Evolutionary conservation across 768 basidiomycete species (phyloP).

Genomic region (Tulasnella sp.): DNA sequence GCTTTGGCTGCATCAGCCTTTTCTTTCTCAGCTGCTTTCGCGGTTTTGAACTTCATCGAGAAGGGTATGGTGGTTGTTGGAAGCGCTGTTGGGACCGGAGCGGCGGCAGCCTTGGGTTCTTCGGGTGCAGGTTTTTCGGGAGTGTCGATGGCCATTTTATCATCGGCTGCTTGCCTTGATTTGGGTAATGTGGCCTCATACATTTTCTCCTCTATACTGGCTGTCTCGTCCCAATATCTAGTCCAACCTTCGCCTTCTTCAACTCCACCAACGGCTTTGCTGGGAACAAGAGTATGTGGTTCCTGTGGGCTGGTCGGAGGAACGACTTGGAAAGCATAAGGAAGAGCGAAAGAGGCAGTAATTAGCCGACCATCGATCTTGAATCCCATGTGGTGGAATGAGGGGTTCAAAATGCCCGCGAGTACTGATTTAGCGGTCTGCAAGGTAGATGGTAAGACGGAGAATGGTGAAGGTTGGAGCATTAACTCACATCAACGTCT

Average conservation of each 20-base stretch:
- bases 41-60: conserved; percentile 26
- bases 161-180: conserved; percentile 43
- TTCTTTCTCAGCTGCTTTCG: conserved; percentile 14
- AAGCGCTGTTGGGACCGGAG: conserved; percentile 20
- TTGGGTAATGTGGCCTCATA: conserved; percentile 67
- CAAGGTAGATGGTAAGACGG: conserved; percentile 25
- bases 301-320: conserved; percentile 70
- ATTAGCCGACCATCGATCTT: conserved; percentile 84
- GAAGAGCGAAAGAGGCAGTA: conserved; percentile 89
- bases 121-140: conserved; percentile 39
- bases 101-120: neutral
- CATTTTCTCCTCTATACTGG: conserved; percentile 67
- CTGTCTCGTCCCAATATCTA: conserved; percentile 88
- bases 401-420: conserved; percentile 79
- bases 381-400: conserved; percentile 89
- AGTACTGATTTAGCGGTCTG: conserved; percentile 81
- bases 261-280: conserved; percentile 62
- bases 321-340: conserved; percentile 81
- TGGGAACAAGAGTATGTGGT: conserved; percentile 68
- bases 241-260: conserved; percentile 61
- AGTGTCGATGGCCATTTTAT: conserved; percentile 55
- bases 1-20: neutral
- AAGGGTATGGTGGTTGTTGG: conserved; percentile 15
- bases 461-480: neutral
- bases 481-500: conserved; percentile 62